These are phyloP conservation scores for Salix viminalis DNA, from an alignment of 345 rosid genomes.

Conservation along the genomic window DNA sequence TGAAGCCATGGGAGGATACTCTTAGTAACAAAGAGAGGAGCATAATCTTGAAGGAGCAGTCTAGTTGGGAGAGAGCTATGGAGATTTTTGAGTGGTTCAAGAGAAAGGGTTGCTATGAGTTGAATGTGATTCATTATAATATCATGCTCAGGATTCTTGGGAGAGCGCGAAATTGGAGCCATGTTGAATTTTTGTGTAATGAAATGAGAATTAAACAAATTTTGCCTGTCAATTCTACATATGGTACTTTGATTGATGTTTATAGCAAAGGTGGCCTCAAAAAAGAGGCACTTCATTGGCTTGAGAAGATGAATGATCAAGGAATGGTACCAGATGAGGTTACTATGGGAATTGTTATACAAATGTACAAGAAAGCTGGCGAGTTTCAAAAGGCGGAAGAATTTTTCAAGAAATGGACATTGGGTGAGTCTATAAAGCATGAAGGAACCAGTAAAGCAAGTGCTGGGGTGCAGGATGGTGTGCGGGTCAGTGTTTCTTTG, in stretches of 20 bases:
- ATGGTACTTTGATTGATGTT: constrained; percentile 83
- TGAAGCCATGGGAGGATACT: constrained; percentile 73
- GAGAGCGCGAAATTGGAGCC: constrained; percentile 59
- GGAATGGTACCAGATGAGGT: constrained; percentile 85
- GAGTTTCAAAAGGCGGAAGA: constrained; percentile 76
- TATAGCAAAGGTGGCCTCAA: constrained; percentile 77
- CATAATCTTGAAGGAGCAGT: constrained; percentile 83
- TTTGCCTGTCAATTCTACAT: constrained; percentile 66
- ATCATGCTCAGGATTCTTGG: constrained; percentile 74
- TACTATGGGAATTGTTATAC: constrained; percentile 69
- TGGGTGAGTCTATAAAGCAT: constrained; percentile 33
- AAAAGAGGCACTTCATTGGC: constrained; percentile 59
- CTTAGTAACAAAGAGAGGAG: constrained; percentile 72
- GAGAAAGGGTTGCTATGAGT: constrained; percentile 54
- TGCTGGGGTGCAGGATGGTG: constrained; percentile 14
- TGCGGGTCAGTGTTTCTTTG: constrained; percentile 33
- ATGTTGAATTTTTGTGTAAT: constrained; percentile 54
- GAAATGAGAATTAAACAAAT: constrained; percentile 56
- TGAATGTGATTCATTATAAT: constrained; percentile 86
- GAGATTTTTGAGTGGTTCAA: constrained; percentile 91
- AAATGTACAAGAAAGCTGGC: constrained; percentile 78
- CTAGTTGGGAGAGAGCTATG: constrained; percentile 70
- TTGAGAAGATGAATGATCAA: constrained; percentile 63
- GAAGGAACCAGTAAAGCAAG: constrained; percentile 12
- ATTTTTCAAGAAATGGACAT: constrained; percentile 72